A percentile compares a stretch with the other conserved stretches of the same genome.
These are phyloP conservation scores for Leishmania martiniquensis DNA, from an alignment of 208 protist genomes.

Conservation along the genomic window DNA sequence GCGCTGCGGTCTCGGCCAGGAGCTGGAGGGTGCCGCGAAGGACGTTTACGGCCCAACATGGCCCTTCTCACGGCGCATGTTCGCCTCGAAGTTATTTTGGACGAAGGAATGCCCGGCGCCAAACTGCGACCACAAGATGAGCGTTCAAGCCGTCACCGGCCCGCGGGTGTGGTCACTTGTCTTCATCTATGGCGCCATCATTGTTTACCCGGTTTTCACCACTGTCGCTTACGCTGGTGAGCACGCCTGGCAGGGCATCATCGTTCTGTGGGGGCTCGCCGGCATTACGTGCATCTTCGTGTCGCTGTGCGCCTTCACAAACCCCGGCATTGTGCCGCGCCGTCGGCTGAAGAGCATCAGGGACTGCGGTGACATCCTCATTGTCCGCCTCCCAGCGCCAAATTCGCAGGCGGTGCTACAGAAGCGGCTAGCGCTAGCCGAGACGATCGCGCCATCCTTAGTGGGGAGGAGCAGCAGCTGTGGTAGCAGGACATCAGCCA, in stretches of 20 bases:
- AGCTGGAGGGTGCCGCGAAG: constrained; percentile 28
- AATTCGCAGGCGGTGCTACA: constrained; percentile 43
- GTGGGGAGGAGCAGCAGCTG: background rate
- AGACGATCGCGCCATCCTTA: background rate
- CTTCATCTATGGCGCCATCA: constrained; percentile 29
- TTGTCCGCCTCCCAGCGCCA: constrained; percentile 45
- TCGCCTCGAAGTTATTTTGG: constrained; percentile 22
- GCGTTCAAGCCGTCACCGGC: constrained; percentile 30
- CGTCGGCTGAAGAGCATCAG: constrained; percentile 29
- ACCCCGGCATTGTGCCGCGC: constrained; percentile 61
- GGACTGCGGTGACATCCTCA: constrained; percentile 40
- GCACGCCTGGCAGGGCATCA: constrained; percentile 31
- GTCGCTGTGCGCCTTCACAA: constrained; percentile 39
- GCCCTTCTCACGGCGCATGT: constrained; percentile 31
- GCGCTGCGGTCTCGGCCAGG: constrained; percentile 43
- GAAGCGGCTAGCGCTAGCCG: constrained; percentile 24
- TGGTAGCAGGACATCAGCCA: background rate
- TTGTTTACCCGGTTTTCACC: constrained; percentile 31
- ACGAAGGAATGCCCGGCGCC: constrained; percentile 17
- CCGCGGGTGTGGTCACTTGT: constrained; percentile 24
- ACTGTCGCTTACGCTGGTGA: constrained; percentile 32
- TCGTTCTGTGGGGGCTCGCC: constrained; percentile 34
- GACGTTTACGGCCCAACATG: constrained; percentile 53
- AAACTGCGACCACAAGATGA: constrained; percentile 33
- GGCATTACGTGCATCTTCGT: constrained; percentile 28